Evolutionary conservation across 2,329 filamentous ascomycete genomes (phyloP).

Genomic region (Ophiostoma himal-ulmi): DNA sequence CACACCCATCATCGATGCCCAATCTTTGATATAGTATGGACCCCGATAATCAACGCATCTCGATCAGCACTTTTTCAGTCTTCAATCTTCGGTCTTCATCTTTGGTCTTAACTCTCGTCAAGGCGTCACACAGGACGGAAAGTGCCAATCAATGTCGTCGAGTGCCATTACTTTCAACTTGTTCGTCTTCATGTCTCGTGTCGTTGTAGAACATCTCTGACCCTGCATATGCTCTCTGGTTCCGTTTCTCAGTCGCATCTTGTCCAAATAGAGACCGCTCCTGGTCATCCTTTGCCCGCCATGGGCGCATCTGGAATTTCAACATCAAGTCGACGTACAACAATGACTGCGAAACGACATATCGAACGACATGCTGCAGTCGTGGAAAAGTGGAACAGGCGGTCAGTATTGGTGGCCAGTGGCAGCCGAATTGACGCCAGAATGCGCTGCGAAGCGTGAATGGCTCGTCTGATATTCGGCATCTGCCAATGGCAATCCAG

Average conservation of each 20-base stretch:
- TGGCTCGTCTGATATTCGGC: conserved; percentile 19
- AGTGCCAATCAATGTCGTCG: background rate
- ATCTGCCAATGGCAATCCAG: conserved; percentile 31
- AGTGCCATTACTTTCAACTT: background rate
- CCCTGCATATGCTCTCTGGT: background rate
- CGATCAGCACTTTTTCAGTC: background rate
- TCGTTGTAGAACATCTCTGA: background rate
- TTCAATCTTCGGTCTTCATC: background rate
- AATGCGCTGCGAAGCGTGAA: conserved; percentile 25
- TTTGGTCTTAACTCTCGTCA: background rate
- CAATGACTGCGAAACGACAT: background rate
- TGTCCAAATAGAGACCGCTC: background rate
- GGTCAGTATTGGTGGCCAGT: conserved; percentile 30
- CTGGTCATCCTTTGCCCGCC: conserved; percentile 15
- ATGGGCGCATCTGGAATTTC: conserved; percentile 22
- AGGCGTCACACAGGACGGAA: background rate
- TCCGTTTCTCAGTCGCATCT: background rate
- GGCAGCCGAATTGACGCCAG: conserved; percentile 26
- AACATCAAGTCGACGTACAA: conserved; percentile 16
- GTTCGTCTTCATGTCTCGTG: background rate
- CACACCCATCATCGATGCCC: background rate
- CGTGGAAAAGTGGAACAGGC: conserved; percentile 28
- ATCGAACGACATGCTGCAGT: background rate
- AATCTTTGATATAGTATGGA: background rate
- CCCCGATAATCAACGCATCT: background rate